Evolutionary conservation across 257 asterid species (phyloP), one percentile per base, ranked within the genome.

Genomic region (Penstemon newberryi): DNA sequence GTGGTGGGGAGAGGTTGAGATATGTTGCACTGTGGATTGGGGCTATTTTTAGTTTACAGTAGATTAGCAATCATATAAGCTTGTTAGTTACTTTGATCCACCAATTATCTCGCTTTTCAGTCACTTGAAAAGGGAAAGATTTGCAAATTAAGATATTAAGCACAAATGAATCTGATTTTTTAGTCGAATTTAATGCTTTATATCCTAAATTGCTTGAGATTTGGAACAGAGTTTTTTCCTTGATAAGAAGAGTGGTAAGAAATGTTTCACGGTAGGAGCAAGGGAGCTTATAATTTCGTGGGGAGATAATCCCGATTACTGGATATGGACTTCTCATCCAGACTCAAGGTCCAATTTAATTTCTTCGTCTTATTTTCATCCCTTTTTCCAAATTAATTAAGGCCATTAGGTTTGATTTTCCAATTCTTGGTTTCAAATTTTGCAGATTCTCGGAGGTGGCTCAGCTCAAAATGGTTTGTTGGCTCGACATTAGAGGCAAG

Each of bases 361-460:
- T 25, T 25, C 33, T 25, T 25, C 33, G 33, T 25, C 33, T 25
- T 25, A 25, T 25, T 25, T 25, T 25, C 33, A 25, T 25, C 33
- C 33, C 33, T 25, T 25, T 1, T 2, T 25, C 33, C 33, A 25
- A 25, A 25, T 25, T 25, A 25, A 25, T 1, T 25, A 25, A 25
- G 33, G 33, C 33, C 33, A 25, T 25, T 25, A 25, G 33, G 33
- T 25, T 25, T 25, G 33, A 25, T 25, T 25, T 25, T 25, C 33
- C 33, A 25, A 25, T 25, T 25, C 33, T 25, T 25, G 33, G 33
- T 25, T 25, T 25, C 33, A 25, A 25, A 1, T 25, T 25, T 25
- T 25, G 10, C 71, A 80, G 85, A 73, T 80, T 77, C 68, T 73
- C 79, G 2, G 69, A 55, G 70, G 77, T 76, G 38, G 79, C 77